Percentiles rank a stretch among this genome's conserved stretches.
phyloP scores from a whole-genome alignment of 2,329 filamentous ascomycete genomes.

The Fusarium hainanense region DNA sequence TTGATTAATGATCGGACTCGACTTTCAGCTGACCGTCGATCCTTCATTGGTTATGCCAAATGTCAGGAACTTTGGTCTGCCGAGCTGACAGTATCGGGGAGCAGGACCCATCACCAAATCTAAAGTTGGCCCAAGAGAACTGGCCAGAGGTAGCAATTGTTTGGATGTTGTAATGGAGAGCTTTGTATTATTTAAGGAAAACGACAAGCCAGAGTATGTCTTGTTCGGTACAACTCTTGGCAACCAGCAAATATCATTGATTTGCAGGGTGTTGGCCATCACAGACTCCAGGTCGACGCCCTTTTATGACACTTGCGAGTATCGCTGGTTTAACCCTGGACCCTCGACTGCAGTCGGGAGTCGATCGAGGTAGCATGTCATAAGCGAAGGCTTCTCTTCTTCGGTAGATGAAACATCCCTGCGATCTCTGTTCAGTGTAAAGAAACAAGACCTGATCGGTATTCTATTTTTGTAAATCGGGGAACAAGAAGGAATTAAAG shows the following conservation, averaged over 20 bases:
- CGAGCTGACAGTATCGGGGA: not conserved
- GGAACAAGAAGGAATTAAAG: not conserved
- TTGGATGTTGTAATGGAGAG: not conserved
- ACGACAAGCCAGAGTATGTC: not conserved
- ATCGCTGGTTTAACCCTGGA: not conserved
- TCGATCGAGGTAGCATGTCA: not conserved
- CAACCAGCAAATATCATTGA: not conserved
- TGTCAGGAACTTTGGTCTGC: not conserved
- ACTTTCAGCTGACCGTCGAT: conserved; percentile 7
- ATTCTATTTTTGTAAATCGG: not conserved
- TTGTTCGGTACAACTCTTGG: not conserved
- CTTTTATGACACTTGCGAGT: not conserved
- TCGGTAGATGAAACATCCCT: not conserved
- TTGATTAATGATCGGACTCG: not conserved
- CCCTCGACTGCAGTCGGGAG: not conserved
- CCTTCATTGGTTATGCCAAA: not conserved
- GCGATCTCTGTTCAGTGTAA: not conserved
- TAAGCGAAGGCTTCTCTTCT: not conserved
- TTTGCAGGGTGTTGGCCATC: not conserved
- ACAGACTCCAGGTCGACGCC: not conserved
- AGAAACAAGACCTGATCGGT: not conserved
- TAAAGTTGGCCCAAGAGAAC: not conserved
- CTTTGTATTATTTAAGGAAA: not conserved
- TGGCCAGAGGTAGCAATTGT: not conserved
- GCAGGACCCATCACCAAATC: not conserved